A percentile compares a stretch with the other conserved stretches of the same genome.
Evolutionary conservation across 1,284 basidiomycete species (phyloP).

Genomic region (Ceratobasidium sp.): DNA sequence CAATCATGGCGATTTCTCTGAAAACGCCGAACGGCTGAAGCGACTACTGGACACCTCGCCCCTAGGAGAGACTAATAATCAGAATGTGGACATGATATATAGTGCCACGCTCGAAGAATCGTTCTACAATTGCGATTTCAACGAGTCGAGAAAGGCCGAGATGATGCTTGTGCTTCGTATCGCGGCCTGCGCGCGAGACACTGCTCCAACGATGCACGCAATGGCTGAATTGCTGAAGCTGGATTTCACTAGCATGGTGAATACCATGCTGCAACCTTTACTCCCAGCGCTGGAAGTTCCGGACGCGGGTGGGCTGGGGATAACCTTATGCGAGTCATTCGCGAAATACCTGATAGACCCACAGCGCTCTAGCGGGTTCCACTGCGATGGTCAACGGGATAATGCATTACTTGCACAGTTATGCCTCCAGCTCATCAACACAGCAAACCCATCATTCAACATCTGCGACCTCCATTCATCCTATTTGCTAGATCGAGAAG

Average conservation of each 20-base stretch:
- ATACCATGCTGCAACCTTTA: background rate
- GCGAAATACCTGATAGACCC: background rate
- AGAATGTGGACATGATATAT: background rate
- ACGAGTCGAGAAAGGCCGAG: background rate
- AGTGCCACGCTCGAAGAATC: background rate
- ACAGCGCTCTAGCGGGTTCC: background rate
- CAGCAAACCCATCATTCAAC: slow-evolving; percentile 2
- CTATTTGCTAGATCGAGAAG: background rate
- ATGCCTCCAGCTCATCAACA: background rate
- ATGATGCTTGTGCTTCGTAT: background rate
- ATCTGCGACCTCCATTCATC: slow-evolving; percentile 20
- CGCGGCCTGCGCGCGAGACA: background rate
- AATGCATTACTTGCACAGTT: background rate
- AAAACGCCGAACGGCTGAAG: background rate
- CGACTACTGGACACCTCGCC: background rate
- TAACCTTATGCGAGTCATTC: background rate
- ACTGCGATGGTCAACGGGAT: background rate
- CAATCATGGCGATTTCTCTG: background rate
- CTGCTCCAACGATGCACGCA: background rate
- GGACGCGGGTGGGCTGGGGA: background rate
- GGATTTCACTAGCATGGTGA: background rate
- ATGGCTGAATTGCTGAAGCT: background rate
- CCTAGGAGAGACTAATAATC: background rate
- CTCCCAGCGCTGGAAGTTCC: background rate
- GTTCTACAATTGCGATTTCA: background rate